Evolutionary conservation across 1,139 yeast species (phyloP).

Genomic region (Geotrichum aggregatum): DNA sequence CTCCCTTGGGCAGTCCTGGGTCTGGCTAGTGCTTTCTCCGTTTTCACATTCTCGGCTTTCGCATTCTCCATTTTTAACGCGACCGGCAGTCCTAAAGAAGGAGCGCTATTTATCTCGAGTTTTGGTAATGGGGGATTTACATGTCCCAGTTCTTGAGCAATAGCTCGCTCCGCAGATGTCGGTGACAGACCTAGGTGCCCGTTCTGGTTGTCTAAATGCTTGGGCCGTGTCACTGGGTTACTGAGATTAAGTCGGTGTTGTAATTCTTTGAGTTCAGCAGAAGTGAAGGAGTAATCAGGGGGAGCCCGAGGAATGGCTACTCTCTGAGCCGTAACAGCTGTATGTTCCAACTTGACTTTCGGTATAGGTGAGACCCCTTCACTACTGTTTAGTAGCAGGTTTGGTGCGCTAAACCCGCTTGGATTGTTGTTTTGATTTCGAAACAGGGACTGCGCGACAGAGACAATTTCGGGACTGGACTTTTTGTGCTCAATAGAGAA

Average conservation of each 20-base stretch:
- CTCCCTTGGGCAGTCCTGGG: neutral
- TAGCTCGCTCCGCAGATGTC: constrained; percentile 9
- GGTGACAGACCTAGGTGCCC: constrained; percentile 10
- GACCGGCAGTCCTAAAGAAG: neutral
- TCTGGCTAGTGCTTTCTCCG: neutral
- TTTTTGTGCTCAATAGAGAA: too few relatives aligned
- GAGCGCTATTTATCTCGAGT: neutral
- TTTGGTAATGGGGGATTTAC: neutral
- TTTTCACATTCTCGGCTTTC: too few relatives aligned
- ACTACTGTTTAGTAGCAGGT: neutral
- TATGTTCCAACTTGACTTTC: constrained; percentile 3
- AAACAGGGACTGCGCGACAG: neutral
- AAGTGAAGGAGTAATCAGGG: neutral
- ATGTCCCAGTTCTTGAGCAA: constrained; percentile 5
- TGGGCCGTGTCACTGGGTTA: constrained; percentile 11
- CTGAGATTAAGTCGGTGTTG: constrained; percentile 6
- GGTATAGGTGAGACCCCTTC: neutral
- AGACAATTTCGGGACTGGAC: neutral
- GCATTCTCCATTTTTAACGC: neutral
- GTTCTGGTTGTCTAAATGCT: constrained; percentile 3
- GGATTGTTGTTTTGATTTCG: neutral
- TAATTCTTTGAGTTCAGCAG: constrained; percentile 8
- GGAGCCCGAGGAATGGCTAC: constrained; percentile 1
- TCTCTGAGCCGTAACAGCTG: neutral
- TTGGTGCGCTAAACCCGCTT: neutral